Percentiles rank a stretch among this genome's conserved stretches.
Evolutionary conservation across 371 early-diverging fungal genomes (phyloP).

Genomic region (Saksenaea vasiformis): DNA sequence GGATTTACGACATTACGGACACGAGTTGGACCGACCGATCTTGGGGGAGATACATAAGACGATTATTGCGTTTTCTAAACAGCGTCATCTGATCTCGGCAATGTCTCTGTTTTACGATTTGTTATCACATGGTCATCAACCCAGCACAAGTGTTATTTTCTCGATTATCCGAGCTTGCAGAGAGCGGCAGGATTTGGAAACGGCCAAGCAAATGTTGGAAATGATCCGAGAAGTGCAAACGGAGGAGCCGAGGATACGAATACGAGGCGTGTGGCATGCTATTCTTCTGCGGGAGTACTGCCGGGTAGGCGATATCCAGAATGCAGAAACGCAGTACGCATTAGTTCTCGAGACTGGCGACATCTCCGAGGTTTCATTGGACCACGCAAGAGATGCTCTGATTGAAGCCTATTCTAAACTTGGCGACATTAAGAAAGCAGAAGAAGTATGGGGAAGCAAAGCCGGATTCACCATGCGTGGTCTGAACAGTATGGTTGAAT

Average conservation of each 20-base stretch:
- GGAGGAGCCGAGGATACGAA: background rate
- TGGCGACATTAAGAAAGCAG: background rate
- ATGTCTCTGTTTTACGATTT: slow-evolving; percentile 20
- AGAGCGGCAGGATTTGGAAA: slow-evolving; percentile 10
- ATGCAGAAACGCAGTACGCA: background rate
- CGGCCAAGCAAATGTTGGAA: slow-evolving; percentile 14
- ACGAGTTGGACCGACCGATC: slow-evolving; percentile 3
- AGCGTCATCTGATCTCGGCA: slow-evolving; percentile 16
- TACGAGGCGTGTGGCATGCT: background rate
- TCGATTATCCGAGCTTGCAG: slow-evolving; percentile 14
- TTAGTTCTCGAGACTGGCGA: background rate
- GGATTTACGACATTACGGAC: slow-evolving; percentile 13
- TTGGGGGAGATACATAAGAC: slow-evolving; percentile 5
- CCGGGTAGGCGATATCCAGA: background rate
- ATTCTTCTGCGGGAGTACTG: background rate
- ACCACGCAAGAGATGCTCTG: background rate
- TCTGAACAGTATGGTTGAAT: background rate
- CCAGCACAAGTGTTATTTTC: slow-evolving; percentile 7
- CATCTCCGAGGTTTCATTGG: background rate
- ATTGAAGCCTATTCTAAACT: background rate
- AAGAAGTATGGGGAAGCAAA: background rate
- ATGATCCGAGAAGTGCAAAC: slow-evolving; percentile 7
- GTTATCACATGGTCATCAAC: slow-evolving; percentile 13
- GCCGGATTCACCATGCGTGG: background rate
- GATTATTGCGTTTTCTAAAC: slow-evolving; percentile 11